A percentile compares a stretch with the other conserved stretches of the same genome.
Conservation (phyloP, 169 alveolate species). For the Cryptosporidium sp. region DNA sequence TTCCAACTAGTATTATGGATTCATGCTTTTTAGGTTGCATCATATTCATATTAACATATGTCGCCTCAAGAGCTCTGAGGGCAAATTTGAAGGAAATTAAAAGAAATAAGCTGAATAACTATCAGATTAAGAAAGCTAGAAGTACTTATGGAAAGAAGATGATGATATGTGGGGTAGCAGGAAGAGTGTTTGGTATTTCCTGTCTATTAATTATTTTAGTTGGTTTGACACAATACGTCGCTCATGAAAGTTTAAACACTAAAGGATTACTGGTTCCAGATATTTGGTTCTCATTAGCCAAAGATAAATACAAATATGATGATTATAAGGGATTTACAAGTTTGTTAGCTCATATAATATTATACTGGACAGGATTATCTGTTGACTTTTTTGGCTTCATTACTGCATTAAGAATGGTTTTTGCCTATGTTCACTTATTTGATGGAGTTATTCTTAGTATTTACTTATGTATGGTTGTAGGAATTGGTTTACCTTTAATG, state of each 20-base stretch:
- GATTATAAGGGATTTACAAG: constrained; percentile 60
- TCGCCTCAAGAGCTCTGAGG: constrained; percentile 13
- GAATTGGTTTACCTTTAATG: constrained; percentile 62
- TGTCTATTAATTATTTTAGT: constrained; percentile 34
- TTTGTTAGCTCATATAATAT: constrained; percentile 18
- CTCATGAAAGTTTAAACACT: constrained; percentile 68
- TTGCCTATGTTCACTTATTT: constrained; percentile 31
- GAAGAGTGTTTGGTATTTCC: constrained; percentile 53
- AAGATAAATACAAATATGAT: constrained; percentile 68
- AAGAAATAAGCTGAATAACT: not conserved
- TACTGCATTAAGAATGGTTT: constrained; percentile 55
- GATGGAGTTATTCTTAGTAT: constrained; percentile 21
- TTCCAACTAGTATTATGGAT: constrained; percentile 68
- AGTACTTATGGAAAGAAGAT: not conserved
- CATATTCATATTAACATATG: constrained; percentile 19
- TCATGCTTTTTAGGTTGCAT: constrained; percentile 69
- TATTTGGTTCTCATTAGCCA: constrained; percentile 71
- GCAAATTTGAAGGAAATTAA: not conserved
- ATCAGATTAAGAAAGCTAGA: not conserved
- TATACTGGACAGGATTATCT: constrained; percentile 49
- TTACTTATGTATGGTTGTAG: constrained; percentile 33
- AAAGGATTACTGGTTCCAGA: constrained; percentile 74
- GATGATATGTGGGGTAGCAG: constrained; percentile 27
- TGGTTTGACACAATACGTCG: constrained; percentile 68
- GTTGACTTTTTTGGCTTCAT: constrained; percentile 69